Percentiles rank a stretch among this genome's conserved stretches.
phyloP scores from a whole-genome alignment of 805 yeast species.

The Candida ponderosae region DNA sequence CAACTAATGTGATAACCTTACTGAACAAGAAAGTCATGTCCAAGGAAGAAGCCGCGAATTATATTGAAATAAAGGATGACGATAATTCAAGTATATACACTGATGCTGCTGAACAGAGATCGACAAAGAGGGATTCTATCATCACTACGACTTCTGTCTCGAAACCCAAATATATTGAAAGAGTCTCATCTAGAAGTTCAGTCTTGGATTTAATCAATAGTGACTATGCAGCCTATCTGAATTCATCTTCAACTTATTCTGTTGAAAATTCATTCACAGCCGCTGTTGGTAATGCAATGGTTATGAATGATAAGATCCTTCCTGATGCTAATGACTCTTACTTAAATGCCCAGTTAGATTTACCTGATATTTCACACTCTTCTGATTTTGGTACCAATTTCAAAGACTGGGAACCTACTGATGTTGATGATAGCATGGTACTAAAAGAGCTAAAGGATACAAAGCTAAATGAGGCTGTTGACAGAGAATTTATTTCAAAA shows the following conservation, averaged over 20 bases:
- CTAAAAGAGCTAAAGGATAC: neutral
- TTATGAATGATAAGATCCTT: no score
- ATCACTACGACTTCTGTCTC: conserved; percentile 14
- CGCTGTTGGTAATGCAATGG: neutral
- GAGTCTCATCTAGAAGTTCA: conserved; percentile 13
- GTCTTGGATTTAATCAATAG: neutral
- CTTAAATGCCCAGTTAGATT: conserved; percentile 3
- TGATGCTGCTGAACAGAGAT: neutral
- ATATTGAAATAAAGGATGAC: conserved; percentile 4
- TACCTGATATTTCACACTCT: conserved; percentile 40
- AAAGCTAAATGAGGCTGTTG: no score
- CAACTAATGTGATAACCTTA: conserved; percentile 13
- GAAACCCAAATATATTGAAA: conserved; percentile 14
- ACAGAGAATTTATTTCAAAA: neutral
- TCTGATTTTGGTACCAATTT: conserved; percentile 42
- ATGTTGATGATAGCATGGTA: neutral
- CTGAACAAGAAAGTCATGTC: conserved; percentile 3
- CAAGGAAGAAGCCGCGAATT: conserved; percentile 6
- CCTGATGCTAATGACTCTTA: no score
- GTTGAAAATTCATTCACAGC: neutral
- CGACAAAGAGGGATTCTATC: conserved; percentile 9
- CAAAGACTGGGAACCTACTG: conserved; percentile 21
- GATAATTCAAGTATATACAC: conserved; percentile 2
- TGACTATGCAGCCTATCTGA: neutral
- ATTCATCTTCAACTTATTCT: neutral